These are phyloP conservation scores for Umbellularia californica DNA, from an alignment of 164 flowering plant species.

Conservation along the genomic window DNA sequence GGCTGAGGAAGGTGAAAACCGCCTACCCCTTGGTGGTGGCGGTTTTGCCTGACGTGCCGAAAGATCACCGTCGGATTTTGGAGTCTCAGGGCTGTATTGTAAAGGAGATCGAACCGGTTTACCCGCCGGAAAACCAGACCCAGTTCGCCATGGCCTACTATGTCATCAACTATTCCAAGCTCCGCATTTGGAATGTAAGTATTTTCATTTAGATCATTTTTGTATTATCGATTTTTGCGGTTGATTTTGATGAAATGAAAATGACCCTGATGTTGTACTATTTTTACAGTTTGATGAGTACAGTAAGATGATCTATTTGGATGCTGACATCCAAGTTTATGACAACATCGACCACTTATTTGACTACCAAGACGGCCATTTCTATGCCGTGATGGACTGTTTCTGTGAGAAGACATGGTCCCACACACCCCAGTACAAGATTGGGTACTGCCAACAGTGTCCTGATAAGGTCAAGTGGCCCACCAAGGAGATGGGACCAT, in stretches of 20 bases:
- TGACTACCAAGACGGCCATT: constrained; percentile 43
- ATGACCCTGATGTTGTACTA: not conserved
- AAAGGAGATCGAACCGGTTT: constrained; percentile 59
- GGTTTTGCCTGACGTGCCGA: constrained; percentile 23
- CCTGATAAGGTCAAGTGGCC: constrained; percentile 64
- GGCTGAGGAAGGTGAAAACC: constrained; percentile 17
- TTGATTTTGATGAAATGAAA: too few relatives aligned
- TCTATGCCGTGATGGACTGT: constrained; percentile 76
- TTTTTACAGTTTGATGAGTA: constrained; percentile 64
- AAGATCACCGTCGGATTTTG: constrained; percentile 17
- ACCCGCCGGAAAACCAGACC: constrained; percentile 56
- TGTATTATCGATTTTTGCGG: too few relatives aligned
- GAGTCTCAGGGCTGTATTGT: constrained; percentile 54
- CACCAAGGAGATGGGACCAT: constrained; percentile 31
- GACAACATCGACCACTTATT: constrained; percentile 73
- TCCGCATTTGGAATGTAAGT: constrained; percentile 75
- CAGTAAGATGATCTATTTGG: constrained; percentile 73
- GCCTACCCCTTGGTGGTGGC: constrained; percentile 21
- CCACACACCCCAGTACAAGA: constrained; percentile 49
- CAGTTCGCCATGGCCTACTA: constrained; percentile 71
- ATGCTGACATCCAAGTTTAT: constrained; percentile 75
- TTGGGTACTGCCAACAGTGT: constrained; percentile 81
- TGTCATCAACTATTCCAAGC: constrained; percentile 78
- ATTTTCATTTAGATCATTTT: too few relatives aligned
- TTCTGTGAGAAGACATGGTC: constrained; percentile 77